phyloP scores from a whole-genome alignment of 352 stramenopile genomes.

The Globisporangium echinulatum region DNA sequence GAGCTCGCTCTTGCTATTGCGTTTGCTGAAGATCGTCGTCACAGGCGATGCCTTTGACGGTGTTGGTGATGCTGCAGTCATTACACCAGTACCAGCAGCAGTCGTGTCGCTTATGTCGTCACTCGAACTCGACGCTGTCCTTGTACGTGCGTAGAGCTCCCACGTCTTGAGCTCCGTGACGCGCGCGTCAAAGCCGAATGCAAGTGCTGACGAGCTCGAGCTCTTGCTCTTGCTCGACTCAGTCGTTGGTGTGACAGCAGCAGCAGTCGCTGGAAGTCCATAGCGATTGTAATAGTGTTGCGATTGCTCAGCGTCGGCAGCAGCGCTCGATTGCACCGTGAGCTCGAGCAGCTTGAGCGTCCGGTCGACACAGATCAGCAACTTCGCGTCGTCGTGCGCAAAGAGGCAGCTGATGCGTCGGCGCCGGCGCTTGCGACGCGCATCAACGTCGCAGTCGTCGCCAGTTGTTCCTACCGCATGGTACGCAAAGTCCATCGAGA shows the following conservation, averaged over 20 bases:
- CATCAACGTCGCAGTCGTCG: constrained; percentile 43
- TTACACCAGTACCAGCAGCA: not conserved
- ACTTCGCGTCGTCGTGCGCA: constrained; percentile 51
- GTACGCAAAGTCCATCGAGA: constrained; percentile 48
- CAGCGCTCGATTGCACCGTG: constrained; percentile 12
- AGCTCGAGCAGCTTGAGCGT: constrained; percentile 67
- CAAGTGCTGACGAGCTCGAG: constrained; percentile 32
- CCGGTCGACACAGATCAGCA: constrained; percentile 56
- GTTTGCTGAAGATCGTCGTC: constrained; percentile 13
- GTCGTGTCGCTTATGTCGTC: constrained; percentile 7
- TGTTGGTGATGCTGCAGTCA: too few species aligned
- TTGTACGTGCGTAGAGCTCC: constrained; percentile 27
- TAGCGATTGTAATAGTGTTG: not conserved
- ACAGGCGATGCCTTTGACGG: not conserved
- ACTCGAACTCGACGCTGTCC: not conserved
- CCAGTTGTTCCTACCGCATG: constrained; percentile 8
- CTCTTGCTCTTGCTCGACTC: constrained; percentile 9
- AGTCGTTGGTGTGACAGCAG: not conserved
- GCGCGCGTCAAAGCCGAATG: constrained; percentile 62
- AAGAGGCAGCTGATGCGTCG: constrained; percentile 64
- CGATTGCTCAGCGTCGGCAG: too few species aligned
- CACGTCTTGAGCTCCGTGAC: constrained; percentile 57
- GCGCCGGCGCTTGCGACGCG: constrained; percentile 39
- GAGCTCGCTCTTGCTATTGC: constrained; percentile 48
- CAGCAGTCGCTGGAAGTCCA: not conserved